These are phyloP conservation scores for Clavulina sp. DNA, from an alignment of 768 basidiomycete genomes.

Conservation along the genomic window DNA sequence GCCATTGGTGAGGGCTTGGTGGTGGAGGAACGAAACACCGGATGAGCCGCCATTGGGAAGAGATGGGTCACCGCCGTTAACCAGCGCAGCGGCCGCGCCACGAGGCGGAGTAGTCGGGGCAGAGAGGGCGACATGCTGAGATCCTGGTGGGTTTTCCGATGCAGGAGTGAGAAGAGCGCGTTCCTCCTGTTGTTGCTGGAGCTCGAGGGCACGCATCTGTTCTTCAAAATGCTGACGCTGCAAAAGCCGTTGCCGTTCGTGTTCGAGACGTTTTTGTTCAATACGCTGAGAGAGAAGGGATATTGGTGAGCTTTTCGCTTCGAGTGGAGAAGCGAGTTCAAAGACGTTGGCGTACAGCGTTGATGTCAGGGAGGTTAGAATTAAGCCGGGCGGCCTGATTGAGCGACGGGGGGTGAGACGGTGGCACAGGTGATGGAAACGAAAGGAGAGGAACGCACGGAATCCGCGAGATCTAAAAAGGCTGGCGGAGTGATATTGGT, in stretches of 20 bases:
- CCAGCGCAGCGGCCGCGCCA: too few relatives aligned
- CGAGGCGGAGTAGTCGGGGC: constrained; percentile 80
- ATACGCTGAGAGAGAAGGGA: constrained; percentile 38
- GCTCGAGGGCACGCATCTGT: constrained; percentile 87
- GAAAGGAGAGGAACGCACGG: constrained; percentile 36
- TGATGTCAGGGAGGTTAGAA: constrained; percentile 73
- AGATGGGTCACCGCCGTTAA: too few relatives aligned
- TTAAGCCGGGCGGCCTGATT: constrained; percentile 61
- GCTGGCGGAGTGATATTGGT: constrained; percentile 50
- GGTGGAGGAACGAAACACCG: neutral
- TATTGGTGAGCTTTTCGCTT: neutral
- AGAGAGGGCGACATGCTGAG: constrained; percentile 65
- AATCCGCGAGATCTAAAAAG: constrained; percentile 86
- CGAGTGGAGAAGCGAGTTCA: neutral
- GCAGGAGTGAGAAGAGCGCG: constrained; percentile 55
- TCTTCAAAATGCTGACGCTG: constrained; percentile 91
- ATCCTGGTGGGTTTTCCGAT: constrained; percentile 14
- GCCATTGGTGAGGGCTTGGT: neutral
- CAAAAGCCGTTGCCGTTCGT: constrained; percentile 72
- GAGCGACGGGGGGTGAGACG: neutral
- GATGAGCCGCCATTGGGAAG: constrained; percentile 32
- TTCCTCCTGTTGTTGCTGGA: constrained; percentile 60
- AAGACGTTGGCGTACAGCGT: constrained; percentile 41
- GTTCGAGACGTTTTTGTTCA: constrained; percentile 73
- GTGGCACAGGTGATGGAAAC: too few relatives aligned